phyloP scores from a whole-genome alignment of 495 filamentous ascomycete species.

The Penicillium mononematosum region DNA sequence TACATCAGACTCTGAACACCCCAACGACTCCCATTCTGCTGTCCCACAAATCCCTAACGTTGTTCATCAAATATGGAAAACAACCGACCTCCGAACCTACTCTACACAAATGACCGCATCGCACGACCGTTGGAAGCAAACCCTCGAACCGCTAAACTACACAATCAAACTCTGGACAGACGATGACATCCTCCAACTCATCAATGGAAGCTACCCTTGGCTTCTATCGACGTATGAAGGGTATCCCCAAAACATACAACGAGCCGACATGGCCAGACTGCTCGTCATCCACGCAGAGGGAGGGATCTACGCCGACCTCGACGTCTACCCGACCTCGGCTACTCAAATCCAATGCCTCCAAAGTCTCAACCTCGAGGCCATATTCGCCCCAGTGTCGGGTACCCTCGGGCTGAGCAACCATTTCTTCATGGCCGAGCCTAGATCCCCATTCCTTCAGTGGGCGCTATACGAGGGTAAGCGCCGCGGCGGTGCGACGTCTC shows the following conservation, averaged over 20 bases:
- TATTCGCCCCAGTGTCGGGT: slow-evolving; percentile 8
- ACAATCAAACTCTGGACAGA: neutral
- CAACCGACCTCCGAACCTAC: neutral
- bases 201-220: slow-evolving; percentile 10
- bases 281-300: slow-evolving; percentile 8
- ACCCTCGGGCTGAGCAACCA: slow-evolving; percentile 14
- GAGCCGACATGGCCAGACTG: neutral
- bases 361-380: slow-evolving; percentile 1
- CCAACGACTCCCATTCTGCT: neutral
- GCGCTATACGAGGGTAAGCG: slow-evolving; percentile 12
- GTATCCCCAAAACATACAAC: slow-evolving; percentile 4
- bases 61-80: slow-evolving; percentile 4
- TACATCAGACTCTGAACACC: neutral
- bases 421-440: slow-evolving; percentile 9
- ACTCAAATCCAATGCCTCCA: slow-evolving; percentile 4
- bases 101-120: neutral
- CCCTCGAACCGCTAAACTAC: neutral
- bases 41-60: neutral
- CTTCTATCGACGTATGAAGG: slow-evolving; percentile 9
- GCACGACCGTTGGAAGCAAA: neutral
- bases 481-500: slow-evolving; percentile 1
- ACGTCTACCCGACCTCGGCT: slow-evolving; percentile 7
- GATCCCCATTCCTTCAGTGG: slow-evolving; percentile 7
- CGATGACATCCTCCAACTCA: neutral
- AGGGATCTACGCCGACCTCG: slow-evolving; percentile 12